Conservation (phyloP, 306 rosid species). For the Inga oerstediana region DNA sequence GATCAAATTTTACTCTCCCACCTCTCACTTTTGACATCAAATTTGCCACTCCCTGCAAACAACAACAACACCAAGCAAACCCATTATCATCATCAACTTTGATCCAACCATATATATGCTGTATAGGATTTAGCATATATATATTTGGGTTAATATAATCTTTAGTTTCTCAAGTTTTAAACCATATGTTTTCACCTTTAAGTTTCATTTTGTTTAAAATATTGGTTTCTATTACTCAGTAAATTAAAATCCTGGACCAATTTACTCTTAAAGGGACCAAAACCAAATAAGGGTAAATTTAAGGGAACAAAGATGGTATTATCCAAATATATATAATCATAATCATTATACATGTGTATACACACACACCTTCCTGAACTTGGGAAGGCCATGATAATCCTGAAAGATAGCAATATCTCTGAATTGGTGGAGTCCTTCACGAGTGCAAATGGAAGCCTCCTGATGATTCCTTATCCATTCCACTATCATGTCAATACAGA, state of each 20-base stretch:
- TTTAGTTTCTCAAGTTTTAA: no score
- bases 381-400: slow-evolving; percentile 63
- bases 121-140: background rate
- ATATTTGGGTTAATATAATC: no score
- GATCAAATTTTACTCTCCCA: slow-evolving; percentile 53
- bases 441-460: slow-evolving; percentile 58
- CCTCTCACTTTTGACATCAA: slow-evolving; percentile 69
- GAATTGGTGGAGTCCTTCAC: slow-evolving; percentile 51
- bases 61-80: background rate
- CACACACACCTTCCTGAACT: slow-evolving; percentile 55
- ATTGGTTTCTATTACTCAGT: no score
- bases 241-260: no score
- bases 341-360: background rate
- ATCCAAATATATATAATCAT: background rate
- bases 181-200: no score
- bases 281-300: no score
- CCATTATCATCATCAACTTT: background rate
- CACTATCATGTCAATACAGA: slow-evolving; percentile 45
- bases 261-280: no score
- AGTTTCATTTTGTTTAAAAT: no score
- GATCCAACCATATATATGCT: background rate
- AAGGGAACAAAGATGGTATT: no score
- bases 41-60: slow-evolving; percentile 54
- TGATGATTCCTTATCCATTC: slow-evolving; percentile 62
- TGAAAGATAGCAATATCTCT: slow-evolving; percentile 54